phyloP scores from a whole-genome alignment of 2,329 filamentous ascomycete genomes.

The Cryphonectria parasitica region DNA sequence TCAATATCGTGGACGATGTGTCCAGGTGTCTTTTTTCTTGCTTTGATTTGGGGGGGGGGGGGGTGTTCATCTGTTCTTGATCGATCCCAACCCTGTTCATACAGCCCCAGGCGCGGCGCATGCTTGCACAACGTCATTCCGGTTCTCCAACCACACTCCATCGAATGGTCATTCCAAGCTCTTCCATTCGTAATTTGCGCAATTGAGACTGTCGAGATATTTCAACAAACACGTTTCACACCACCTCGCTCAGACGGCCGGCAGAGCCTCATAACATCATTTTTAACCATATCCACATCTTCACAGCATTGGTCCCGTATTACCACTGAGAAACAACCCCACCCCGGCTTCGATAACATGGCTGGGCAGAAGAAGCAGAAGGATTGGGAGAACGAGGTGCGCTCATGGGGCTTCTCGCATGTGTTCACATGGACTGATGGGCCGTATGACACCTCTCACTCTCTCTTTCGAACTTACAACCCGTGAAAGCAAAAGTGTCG shows the following conservation, averaged over 20 bases:
- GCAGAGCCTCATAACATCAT: background rate
- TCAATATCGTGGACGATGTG: too few species aligned
- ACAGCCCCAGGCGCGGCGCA: background rate
- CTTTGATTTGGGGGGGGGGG: background rate
- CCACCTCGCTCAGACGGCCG: background rate
- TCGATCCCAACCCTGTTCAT: background rate
- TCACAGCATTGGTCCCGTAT: background rate
- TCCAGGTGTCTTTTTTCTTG: background rate
- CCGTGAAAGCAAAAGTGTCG: background rate
- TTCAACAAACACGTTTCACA: background rate
- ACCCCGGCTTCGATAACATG: slow-evolving; percentile 2
- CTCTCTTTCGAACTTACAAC: background rate
- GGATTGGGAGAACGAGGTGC: slow-evolving; percentile 63
- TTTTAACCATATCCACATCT: background rate
- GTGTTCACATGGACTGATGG: slow-evolving; percentile 75
- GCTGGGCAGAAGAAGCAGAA: slow-evolving; percentile 42
- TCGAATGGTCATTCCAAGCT: background rate
- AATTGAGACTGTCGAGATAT: background rate
- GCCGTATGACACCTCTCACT: slow-evolving; percentile 55
- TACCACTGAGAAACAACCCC: background rate
- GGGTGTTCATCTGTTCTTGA: background rate
- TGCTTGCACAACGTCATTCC: slow-evolving; percentile 7
- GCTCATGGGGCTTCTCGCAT: slow-evolving; percentile 69
- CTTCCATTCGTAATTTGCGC: background rate
- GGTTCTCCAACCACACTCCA: background rate